A percentile compares a stretch with the other conserved stretches of the same genome.
phyloP scores from a whole-genome alignment of 148 eudicot species.

The Cornus florida region DNA sequence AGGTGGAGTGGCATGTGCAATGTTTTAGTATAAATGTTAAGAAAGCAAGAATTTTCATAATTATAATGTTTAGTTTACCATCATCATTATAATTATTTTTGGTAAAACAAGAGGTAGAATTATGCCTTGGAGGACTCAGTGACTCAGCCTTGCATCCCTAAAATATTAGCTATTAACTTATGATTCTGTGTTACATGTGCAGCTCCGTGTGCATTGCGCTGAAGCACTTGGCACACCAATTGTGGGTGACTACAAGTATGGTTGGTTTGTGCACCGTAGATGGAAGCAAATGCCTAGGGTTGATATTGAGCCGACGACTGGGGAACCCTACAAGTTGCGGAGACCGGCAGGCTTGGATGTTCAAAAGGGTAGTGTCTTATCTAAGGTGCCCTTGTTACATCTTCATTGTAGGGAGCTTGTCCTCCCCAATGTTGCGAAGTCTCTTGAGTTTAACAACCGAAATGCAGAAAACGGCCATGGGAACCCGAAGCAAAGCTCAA shows the following conservation, averaged over 20 bases:
- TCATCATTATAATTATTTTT: no score
- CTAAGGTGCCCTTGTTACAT: conserved; percentile 84
- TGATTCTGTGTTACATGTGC: background rate
- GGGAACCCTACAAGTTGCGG: conserved; percentile 78
- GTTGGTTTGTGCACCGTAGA: conserved; percentile 80
- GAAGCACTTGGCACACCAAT: conserved; percentile 97
- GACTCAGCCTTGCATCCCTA: background rate
- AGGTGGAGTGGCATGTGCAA: no score
- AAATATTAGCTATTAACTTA: no score
- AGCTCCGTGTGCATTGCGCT: conserved; percentile 97
- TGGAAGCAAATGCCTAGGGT: conserved; percentile 92
- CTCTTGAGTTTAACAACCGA: conserved; percentile 36
- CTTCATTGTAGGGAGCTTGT: conserved; percentile 85
- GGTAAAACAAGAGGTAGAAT: background rate
- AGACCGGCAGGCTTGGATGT: conserved; percentile 80
- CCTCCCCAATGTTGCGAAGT: conserved; percentile 75
- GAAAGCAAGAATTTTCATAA: no score
- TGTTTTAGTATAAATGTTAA: no score
- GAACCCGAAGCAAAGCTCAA: conserved; percentile 22
- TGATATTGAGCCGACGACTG: conserved; percentile 66
- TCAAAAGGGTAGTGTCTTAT: conserved; percentile 90
- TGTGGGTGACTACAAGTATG: conserved; percentile 92
- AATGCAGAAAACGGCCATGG: conserved; percentile 15
- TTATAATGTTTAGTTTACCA: no score
- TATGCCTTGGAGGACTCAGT: no score